Evolutionary conservation across 2,329 filamentous ascomycete species (phyloP).

Genomic region (Aureobasidium zeae): DNA sequence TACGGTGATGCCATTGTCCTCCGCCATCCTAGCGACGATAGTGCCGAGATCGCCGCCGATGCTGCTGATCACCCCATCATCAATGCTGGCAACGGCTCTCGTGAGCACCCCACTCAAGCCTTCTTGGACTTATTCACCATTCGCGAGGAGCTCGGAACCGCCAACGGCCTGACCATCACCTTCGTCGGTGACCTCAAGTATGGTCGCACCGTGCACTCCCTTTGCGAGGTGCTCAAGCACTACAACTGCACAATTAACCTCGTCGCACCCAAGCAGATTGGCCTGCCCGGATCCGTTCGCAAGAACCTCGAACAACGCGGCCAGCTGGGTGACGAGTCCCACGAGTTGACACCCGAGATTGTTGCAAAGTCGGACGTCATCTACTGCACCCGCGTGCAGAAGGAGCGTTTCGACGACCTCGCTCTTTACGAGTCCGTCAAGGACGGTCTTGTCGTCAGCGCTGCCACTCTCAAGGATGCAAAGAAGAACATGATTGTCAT

Average conservation of each 20-base stretch:
- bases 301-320: conserved; percentile 63
- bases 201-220: conserved; percentile 87
- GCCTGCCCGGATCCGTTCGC: conserved; percentile 65
- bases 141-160: conserved; percentile 90
- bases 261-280: conserved; percentile 70
- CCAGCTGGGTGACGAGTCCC: conserved; percentile 66
- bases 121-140: conserved; percentile 98
- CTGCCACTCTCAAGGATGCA: conserved; percentile 77
- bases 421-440: conserved; percentile 79
- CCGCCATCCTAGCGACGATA: conserved; percentile 76
- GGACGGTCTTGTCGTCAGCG: conserved; percentile 82
- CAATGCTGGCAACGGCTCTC: conserved; percentile 92
- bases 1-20: conserved; percentile 95
- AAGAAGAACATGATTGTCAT: conserved; percentile 91
- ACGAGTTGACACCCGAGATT: conserved; percentile 76
- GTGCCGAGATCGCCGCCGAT: conserved; percentile 72
- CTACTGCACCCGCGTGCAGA: conserved; percentile 95
- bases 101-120: conserved; percentile 94
- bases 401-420: conserved; percentile 80
- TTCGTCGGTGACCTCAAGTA: conserved; percentile 91
- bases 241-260: conserved; percentile 94
- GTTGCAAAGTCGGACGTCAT: conserved; percentile 80
- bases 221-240: conserved; percentile 87
- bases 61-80: conserved; percentile 87
- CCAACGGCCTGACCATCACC: conserved; percentile 90